Evolutionary conservation across 192 early-diverging fungal genomes (phyloP).

Genomic region (Chytriomyces sp.): DNA sequence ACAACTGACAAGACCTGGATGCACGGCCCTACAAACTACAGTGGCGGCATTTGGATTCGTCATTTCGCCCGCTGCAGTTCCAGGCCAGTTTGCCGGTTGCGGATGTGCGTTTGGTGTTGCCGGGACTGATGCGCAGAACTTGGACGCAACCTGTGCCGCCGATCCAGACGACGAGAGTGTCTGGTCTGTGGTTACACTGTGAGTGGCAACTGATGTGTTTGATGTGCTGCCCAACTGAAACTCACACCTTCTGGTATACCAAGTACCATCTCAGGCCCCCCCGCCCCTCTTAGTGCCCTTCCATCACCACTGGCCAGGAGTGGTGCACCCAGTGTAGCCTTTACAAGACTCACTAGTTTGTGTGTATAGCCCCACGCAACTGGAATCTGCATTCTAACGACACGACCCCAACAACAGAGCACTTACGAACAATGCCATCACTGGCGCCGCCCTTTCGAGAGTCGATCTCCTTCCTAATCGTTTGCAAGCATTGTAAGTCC

Average conservation of each 20-base stretch:
- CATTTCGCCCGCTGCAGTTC: neutral
- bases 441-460: neutral
- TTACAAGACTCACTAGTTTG: neutral
- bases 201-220: neutral
- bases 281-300: neutral
- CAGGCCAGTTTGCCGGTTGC: neutral
- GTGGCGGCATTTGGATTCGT: neutral
- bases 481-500: neutral
- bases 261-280: conserved; percentile 13
- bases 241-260: neutral
- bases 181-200: conserved; percentile 7
- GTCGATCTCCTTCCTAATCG: neutral
- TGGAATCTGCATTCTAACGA: neutral
- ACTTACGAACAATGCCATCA: neutral
- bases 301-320: neutral
- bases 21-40: neutral
- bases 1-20: neutral
- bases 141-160: neutral
- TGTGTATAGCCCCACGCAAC: neutral
- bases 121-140: neutral
- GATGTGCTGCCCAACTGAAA: neutral
- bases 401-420: neutral
- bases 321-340: neutral
- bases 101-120: neutral
- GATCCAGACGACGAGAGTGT: neutral